Conservation (phyloP, 2,329 filamentous ascomycete genomes). For the Graphilbum sp. region DNA sequence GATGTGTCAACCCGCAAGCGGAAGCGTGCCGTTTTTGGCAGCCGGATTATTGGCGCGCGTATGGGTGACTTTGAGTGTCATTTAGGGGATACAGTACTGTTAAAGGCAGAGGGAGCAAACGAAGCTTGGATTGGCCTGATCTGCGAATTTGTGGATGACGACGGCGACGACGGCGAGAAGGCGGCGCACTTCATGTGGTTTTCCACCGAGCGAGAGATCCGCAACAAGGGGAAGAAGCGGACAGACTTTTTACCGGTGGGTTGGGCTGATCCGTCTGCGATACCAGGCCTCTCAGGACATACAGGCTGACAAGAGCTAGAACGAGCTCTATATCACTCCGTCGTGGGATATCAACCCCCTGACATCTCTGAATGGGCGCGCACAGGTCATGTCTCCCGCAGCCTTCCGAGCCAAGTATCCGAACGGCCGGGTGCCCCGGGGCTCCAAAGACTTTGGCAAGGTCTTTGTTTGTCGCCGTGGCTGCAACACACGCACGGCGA, state of each 20-base stretch:
- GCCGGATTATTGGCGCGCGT: constrained; percentile 59
- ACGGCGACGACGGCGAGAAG: constrained; percentile 54
- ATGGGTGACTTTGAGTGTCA: constrained; percentile 69
- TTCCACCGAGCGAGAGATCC: constrained; percentile 75
- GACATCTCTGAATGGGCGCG: constrained; percentile 79
- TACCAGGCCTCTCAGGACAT: no score
- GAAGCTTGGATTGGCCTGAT: constrained; percentile 90
- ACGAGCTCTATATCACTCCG: constrained; percentile 83
- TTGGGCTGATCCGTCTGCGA: no score
- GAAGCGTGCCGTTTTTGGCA: constrained; percentile 20
- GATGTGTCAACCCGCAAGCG: constrained; percentile 9
- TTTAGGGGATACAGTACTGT: constrained; percentile 67
- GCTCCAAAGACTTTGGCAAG: constrained; percentile 62
- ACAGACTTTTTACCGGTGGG: constrained; percentile 56
- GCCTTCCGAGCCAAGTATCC: constrained; percentile 56
- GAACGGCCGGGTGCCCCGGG: constrained; percentile 55
- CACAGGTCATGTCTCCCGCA: constrained; percentile 57
- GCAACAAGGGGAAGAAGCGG: constrained; percentile 67
- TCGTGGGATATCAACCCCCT: constrained; percentile 79
- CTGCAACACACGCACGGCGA: constrained; percentile 75
- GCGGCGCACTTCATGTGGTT: constrained; percentile 93
- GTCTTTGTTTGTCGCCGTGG: constrained; percentile 80
- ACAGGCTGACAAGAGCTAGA: constrained; percentile 38
- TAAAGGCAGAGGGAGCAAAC: constrained; percentile 74
- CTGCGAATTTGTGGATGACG: constrained; percentile 60